These are phyloP conservation scores for Brassica balearica DNA, from an alignment of 441 rosid genomes.

Conservation along the genomic window DNA sequence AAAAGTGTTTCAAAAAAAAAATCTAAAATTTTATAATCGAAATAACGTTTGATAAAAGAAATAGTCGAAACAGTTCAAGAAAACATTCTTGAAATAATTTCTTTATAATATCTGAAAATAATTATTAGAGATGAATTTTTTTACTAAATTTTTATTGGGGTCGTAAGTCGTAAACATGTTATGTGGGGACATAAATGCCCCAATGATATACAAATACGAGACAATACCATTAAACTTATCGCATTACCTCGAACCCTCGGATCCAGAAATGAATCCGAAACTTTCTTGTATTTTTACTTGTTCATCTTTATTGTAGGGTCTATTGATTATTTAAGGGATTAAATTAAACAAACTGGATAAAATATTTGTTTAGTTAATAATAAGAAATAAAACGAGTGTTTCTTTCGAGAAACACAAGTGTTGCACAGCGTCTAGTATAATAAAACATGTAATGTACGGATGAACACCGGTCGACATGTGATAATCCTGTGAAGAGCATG, in stretches of 20 bases:
- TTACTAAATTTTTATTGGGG: too few species aligned
- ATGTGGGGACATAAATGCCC: constrained; percentile 28
- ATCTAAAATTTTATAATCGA: too few species aligned
- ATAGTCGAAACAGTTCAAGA: too few species aligned
- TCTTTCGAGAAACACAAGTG: background rate
- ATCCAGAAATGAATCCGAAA: constrained; percentile 31
- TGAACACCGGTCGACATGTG: constrained; percentile 59
- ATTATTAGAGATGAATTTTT: too few species aligned
- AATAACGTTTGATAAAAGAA: too few species aligned
- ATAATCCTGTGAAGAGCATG: constrained; percentile 54
- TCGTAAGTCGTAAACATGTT: too few species aligned
- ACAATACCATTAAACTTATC: constrained; percentile 31
- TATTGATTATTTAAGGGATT: constrained; percentile 10
- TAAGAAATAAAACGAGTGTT: constrained; percentile 17
- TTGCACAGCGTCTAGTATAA: background rate
- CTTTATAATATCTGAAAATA: too few species aligned
- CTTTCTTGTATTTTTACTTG: constrained; percentile 18
- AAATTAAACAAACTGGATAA: background rate
- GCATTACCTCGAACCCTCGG: constrained; percentile 31
- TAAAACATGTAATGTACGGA: constrained; percentile 45
- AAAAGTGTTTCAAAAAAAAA: too few species aligned
- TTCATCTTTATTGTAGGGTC: constrained; percentile 30
- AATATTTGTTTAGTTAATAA: constrained; percentile 11
- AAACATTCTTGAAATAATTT: too few species aligned
- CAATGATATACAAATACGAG: constrained; percentile 28